Percentiles rank a stretch among this genome's conserved stretches.
Conservation (phyloP, 1,284 basidiomycete species). For the Mycena citricolor region DNA sequence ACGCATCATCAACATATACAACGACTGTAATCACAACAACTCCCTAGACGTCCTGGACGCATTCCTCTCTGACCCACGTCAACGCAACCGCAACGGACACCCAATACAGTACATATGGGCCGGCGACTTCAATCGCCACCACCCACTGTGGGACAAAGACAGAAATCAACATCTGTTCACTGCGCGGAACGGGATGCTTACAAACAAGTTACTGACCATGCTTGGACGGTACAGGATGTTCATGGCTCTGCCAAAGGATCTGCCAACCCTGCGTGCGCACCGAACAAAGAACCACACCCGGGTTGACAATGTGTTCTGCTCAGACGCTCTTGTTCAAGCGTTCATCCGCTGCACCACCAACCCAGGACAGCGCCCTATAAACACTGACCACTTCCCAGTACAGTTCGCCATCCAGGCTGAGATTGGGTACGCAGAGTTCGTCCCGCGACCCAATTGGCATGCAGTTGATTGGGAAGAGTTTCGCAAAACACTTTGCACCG, state of each 20-base stretch:
- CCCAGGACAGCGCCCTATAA: constrained; percentile 17
- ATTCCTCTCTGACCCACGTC: not conserved
- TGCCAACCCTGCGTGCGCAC: constrained; percentile 30
- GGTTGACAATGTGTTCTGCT: constrained; percentile 35
- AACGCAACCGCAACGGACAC: not conserved
- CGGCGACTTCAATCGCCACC: constrained; percentile 53
- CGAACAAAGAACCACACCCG: constrained; percentile 28
- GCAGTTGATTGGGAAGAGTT: constrained; percentile 25
- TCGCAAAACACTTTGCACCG: not conserved
- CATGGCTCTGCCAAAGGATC: constrained; percentile 29
- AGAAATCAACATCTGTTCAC: constrained; percentile 39
- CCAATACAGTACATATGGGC: constrained; percentile 33
- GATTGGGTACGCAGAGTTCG: not conserved
- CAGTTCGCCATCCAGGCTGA: constrained; percentile 23
- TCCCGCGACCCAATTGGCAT: constrained; percentile 21
- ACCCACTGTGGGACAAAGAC: constrained; percentile 46
- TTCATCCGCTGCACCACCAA: constrained; percentile 26
- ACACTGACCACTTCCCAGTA: constrained; percentile 36
- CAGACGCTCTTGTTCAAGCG: constrained; percentile 12
- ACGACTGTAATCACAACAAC: constrained; percentile 28
- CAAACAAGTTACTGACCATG: constrained; percentile 25
- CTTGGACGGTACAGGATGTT: constrained; percentile 27
- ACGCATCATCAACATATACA: constrained; percentile 38
- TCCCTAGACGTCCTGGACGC: constrained; percentile 21
- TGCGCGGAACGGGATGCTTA: not conserved